phyloP scores from a whole-genome alignment of 148 eudicot species.

The Tetragonia tetragonoides region DNA sequence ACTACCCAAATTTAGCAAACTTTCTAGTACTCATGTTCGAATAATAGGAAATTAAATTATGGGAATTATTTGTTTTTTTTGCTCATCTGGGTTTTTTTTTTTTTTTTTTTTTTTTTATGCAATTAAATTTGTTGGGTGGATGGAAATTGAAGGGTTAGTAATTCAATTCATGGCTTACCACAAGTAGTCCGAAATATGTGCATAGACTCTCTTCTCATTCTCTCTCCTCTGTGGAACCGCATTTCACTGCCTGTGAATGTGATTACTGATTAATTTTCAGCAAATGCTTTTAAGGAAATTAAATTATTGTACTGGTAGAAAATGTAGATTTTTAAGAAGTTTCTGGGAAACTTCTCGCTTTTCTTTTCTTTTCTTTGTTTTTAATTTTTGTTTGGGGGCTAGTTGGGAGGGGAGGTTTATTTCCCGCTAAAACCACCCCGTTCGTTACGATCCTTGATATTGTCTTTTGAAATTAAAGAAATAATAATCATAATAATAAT shows the following conservation, averaged over 20 bases:
- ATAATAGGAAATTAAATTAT: neutral
- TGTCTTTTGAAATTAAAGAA: too few relatives aligned
- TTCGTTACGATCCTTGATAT: too few relatives aligned
- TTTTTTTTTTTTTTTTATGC: neutral
- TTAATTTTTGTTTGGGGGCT: neutral
- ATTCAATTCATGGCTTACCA: conserved; percentile 7
- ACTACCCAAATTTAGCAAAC: neutral
- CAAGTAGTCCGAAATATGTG: neutral
- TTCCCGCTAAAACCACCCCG: too few relatives aligned
- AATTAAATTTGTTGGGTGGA: neutral
- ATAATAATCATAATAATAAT: too few relatives aligned
- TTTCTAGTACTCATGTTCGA: neutral
- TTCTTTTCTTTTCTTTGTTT: neutral
- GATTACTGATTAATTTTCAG: neutral
- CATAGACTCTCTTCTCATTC: neutral
- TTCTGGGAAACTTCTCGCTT: neutral
- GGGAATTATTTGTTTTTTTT: too few relatives aligned
- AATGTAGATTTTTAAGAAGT: neutral
- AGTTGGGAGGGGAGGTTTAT: too few relatives aligned
- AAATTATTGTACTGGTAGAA: neutral
- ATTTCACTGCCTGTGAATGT: neutral
- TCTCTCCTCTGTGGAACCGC: neutral
- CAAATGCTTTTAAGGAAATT: neutral
- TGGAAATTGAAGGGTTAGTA: too few relatives aligned
- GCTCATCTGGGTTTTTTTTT: neutral